Conservation (phyloP, 371 early-diverging fungal species). For the Chytridiales sp. region DNA sequence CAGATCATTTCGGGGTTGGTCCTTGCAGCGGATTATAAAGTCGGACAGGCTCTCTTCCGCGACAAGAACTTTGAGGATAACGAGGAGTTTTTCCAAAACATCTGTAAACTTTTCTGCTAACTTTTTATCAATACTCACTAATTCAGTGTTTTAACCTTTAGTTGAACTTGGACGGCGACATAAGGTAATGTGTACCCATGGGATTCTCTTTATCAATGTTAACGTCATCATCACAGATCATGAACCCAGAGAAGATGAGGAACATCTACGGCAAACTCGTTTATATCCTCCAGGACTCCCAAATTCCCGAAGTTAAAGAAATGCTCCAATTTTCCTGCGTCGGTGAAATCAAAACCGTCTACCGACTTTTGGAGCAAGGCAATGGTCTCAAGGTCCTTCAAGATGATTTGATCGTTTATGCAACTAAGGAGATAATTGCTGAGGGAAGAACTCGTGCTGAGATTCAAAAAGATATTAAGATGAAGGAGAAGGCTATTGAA, state of each 20-base stretch:
- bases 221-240: too few relatives aligned
- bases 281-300: slow-evolving; percentile 89
- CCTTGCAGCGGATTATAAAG: slow-evolving; percentile 51
- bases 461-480: slow-evolving; percentile 82
- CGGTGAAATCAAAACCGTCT: slow-evolving; percentile 83
- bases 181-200: too few relatives aligned
- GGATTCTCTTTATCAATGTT: too few relatives aligned
- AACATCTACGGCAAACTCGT: slow-evolving; percentile 92
- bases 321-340: slow-evolving; percentile 82
- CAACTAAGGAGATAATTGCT: slow-evolving; percentile 87
- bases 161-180: slow-evolving; percentile 93
- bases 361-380: slow-evolving; percentile 66
- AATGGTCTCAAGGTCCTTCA: slow-evolving; percentile 67
- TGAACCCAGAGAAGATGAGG: slow-evolving; percentile 98
- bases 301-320: slow-evolving; percentile 78
- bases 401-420: slow-evolving; percentile 75
- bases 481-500: slow-evolving; percentile 91
- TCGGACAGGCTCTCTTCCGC: slow-evolving; percentile 84
- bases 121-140: background rate
- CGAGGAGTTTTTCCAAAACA: slow-evolving; percentile 79
- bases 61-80: slow-evolving; percentile 83
- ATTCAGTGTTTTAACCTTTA: slow-evolving; percentile 5
- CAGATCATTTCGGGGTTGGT: slow-evolving; percentile 89
- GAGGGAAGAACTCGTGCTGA: slow-evolving; percentile 68
- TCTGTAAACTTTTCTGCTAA: slow-evolving; percentile 39